Evolutionary conservation across 371 early-diverging fungal species (phyloP).

Genomic region (Paramicrosporidium saccamoebae): DNA sequence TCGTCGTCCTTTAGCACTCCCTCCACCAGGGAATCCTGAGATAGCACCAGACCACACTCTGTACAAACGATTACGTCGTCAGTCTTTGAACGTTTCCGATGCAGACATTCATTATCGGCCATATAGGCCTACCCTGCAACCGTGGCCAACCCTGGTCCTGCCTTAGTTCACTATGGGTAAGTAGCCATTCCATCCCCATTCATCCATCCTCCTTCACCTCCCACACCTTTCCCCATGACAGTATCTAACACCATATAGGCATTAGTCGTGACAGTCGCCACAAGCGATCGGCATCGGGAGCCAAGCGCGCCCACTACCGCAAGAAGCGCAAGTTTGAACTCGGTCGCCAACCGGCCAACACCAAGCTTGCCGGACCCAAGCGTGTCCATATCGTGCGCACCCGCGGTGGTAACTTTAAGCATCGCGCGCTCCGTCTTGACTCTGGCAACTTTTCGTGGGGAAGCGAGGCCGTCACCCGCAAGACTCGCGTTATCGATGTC

Average conservation of each 20-base stretch:
- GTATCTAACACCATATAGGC: no score
- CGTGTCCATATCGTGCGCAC: conserved; percentile 78
- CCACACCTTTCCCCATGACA: conserved; percentile 1
- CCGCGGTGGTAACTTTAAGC: conserved; percentile 97
- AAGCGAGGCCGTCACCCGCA: conserved; percentile 69
- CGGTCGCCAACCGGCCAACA: conserved; percentile 91
- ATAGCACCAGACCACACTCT: no score
- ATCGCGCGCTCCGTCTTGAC: conserved; percentile 90
- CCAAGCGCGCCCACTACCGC: conserved; percentile 84
- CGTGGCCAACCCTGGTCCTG: no score
- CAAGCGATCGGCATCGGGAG: conserved; percentile 92
- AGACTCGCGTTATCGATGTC: conserved; percentile 84
- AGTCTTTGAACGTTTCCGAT: no score
- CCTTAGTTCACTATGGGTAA: conserved; percentile 4
- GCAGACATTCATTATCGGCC: no score
- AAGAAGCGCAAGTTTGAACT: conserved; percentile 98
- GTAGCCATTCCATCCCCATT: conserved; percentile 2
- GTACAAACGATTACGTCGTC: no score
- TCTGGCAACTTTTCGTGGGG: conserved; percentile 94
- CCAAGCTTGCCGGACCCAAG: conserved; percentile 85
- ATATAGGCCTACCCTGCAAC: no score
- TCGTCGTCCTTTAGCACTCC: no score
- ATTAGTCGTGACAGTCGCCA: conserved; percentile 87
- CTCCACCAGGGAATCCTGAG: no score
- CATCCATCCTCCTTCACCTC: conserved; percentile 1